Conservation (phyloP, 495 filamentous ascomycete species). For the Daldinia bambusicola region DNA sequence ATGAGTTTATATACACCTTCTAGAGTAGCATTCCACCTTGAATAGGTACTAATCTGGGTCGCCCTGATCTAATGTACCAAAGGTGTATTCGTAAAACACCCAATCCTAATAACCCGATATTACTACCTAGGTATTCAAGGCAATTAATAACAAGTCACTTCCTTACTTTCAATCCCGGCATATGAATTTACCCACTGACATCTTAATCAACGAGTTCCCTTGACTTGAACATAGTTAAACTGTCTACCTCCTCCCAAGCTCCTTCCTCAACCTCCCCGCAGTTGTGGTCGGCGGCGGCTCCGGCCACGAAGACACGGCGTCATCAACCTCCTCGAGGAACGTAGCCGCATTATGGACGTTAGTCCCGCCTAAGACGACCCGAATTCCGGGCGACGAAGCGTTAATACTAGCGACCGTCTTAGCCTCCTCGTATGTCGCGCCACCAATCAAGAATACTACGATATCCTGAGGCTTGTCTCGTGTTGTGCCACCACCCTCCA, state of each 20-base stretch:
- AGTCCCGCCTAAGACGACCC: constrained; percentile 89
- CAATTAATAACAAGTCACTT: too few relatives aligned
- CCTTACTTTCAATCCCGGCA: background rate
- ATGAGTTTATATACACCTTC: too few relatives aligned
- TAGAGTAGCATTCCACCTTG: too few relatives aligned
- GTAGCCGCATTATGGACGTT: constrained; percentile 83
- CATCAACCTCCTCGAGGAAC: constrained; percentile 88
- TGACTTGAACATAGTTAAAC: constrained; percentile 1
- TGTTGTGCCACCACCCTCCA: constrained; percentile 84
- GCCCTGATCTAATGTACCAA: too few relatives aligned
- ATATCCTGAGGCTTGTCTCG: constrained; percentile 97
- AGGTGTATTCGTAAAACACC: too few relatives aligned
- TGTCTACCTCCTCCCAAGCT: constrained; percentile 62
- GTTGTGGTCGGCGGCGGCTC: constrained; percentile 74
- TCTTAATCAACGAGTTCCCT: background rate
- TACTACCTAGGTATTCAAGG: too few relatives aligned
- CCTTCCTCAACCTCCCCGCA: constrained; percentile 76
- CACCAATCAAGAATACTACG: constrained; percentile 91
- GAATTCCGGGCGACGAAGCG: constrained; percentile 84
- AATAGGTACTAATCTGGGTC: too few relatives aligned
- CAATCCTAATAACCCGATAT: too few relatives aligned
- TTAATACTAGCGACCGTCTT: constrained; percentile 94
- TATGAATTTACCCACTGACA: background rate
- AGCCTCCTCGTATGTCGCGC: constrained; percentile 94
- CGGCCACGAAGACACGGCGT: constrained; percentile 83